Base-by-base conservation (phyloP, 371 early-diverging fungal species). In the Mucor indicus region DNA sequence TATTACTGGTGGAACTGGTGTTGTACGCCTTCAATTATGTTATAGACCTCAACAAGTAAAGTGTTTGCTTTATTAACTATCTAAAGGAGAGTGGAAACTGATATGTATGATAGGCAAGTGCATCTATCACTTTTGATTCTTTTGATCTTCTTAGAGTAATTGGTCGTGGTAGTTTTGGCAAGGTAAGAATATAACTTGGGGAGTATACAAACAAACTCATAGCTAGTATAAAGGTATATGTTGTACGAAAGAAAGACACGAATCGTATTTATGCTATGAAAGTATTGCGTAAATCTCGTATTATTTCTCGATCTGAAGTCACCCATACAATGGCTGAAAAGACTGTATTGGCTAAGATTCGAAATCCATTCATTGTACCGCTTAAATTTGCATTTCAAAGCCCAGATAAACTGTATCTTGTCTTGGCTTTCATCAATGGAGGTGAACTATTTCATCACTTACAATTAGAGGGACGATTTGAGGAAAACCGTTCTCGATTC, bases 201-300 rank as follows among this genome's bases (percentile, higher is more conserved):
- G n/a, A n/a, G n/a, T n/a, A n/a, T n/a, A n/a, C n/a, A n/a, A n/a
- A n/a, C n/a, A n/a, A n/a, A n/a, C n/a, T n/a, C n/a, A n/a, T n/a
- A n/a, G n/a, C n/a, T n/a, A n/a, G n/a, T n/a, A n/a, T 27, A 7
- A 7, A 27, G 29, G 93, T 98, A 11, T 91, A 95, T 83, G 95
- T 96, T 63, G 95, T 95, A 20, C 87, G 93, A 37, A 93, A 97
- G 68, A 86, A 86, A 52, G 93, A 95, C 62, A 93, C 94, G 15
- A 86, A 84, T 51, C 88, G 95, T 47, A 92, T 95, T 64, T 96
- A 98, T 66, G 99, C 99, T 40, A 91, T 99, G 90, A 99, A 99
- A 69, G 92, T 95, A 32, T 62, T 97, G 43, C 84, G 85, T 48
- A 98, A 99, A 74, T 81, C 91, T n/a, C 87, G 90, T 58, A 93